Conservation (phyloP, 129 eudicot genomes). For the Helichrysum umbraculigerum region DNA sequence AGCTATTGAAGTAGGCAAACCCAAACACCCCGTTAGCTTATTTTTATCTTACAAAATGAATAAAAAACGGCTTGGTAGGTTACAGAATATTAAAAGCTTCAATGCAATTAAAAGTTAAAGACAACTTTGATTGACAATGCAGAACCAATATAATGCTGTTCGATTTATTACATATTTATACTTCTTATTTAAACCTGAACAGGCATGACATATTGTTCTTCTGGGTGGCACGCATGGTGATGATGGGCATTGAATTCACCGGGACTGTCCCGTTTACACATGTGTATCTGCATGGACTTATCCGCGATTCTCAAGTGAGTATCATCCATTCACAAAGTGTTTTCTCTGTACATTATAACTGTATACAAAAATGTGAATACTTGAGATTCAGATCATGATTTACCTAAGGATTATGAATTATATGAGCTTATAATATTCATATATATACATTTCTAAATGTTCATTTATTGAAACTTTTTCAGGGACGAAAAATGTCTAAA, state of each 20-base stretch:
- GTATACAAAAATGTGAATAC: background rate
- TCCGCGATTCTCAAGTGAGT: slow-evolving; percentile 92
- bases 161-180: no score
- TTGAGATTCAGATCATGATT: background rate
- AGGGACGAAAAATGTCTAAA: slow-evolving; percentile 99
- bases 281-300: slow-evolving; percentile 92
- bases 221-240: slow-evolving; percentile 99
- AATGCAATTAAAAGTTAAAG: background rate
- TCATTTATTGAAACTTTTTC: slow-evolving; percentile 24
- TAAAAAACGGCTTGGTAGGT: background rate
- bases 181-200: slow-evolving; percentile 19
- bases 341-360: no score
- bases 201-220: slow-evolving; percentile 97
- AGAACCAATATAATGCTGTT: no score
- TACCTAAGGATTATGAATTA: background rate
- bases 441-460: background rate
- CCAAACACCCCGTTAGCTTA: no score
- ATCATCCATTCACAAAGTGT: background rate
- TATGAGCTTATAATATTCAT: background rate
- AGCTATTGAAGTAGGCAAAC: no score
- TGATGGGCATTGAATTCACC: slow-evolving; percentile 97
- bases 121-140: no score
- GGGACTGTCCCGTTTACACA: slow-evolving; percentile 85
- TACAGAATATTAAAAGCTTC: background rate
- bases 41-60: background rate